Evolutionary conservation across 2,329 filamentous ascomycete genomes (phyloP), one percentile per base, ranked within the genome.

Genomic region (Microcera coccophila): DNA sequence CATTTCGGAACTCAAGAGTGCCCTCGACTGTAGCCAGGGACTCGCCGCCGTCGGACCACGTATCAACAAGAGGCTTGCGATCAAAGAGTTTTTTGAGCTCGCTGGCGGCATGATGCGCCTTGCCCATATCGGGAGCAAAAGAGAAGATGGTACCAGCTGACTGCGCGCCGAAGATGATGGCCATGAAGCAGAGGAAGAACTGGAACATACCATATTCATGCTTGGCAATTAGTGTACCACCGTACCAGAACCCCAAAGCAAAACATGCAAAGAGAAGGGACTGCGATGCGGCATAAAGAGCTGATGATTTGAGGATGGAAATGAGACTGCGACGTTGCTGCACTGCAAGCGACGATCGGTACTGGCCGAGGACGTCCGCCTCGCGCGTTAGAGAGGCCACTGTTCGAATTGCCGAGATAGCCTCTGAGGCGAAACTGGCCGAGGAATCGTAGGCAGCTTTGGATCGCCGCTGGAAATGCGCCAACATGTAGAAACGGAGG

Each of bases 211-310:
- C 64, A 63, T 93, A 91, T 62, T 94, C 86, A 36, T 68, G 60
- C 43, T 76, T 76, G 17, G 77, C 82, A 40, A 95, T 84, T 22
- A 93, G 71, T 0, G 76, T 85, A 20, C 88, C 87, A 47, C 90
- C 90, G 58, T 93, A 95, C 88, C 88, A 96, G 72, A 96, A 96
- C 2, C 86, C 89, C 4, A 96, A 79, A 0, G 90, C 90, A 46
- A 93, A 84, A 53, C 84, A 88, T 36, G 90, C 73, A 69, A 95
- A 94, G 47, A 87, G 80, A 45, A 95, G 71, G 0, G 86, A 90
- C 67, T 96, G 90, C 1, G 89, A 87, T 2, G 82, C 78, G 1
- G 90, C 89, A 60, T 95, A 97, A 4, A 96, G 78, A 1, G 76
- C 62, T 10, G 87, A 90, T 0, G 87, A 89, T 58, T 82, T 85